Base-by-base conservation (phyloP, 2,329 filamentous ascomycete genomes). In the Septoria petroselini region DNA sequence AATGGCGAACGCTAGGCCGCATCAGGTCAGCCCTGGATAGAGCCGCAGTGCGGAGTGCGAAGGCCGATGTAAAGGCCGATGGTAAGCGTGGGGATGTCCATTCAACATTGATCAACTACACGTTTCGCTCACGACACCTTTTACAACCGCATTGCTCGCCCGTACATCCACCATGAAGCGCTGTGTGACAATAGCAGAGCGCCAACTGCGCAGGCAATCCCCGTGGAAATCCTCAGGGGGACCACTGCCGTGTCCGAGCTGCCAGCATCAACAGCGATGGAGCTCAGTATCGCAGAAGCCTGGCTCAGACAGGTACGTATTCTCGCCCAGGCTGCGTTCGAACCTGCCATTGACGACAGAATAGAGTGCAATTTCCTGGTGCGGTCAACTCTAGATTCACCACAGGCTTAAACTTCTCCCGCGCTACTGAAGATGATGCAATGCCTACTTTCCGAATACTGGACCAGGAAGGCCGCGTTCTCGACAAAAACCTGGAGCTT, bases 361-460 rank as follows among this genome's bases (percentile, higher is more conserved):
- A 55, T 15, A 42, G 79, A 50, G 76, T 82, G 8, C 74, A 81
- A 48, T 98, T 98, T 60, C 93, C 93, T 0, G 93, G 93, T n/a
- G 93, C 93, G 1, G 77, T 97, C 43, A 91, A 96, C 69, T 95
- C 89, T 68, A 88, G 88, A 55, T 98, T 98, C 71, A 95, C 88
- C 3, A 85, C 81, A 58, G 76, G 78, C 0, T 84, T 97, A 70
- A 76, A 79, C 33, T 97, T 95, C 70, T 81, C 88, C 48, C 80
- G 81, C 41, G 87, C 91, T 0, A 79, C 83, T 33, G 80, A 83
- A 44, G 80, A 84, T 61, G 76, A 83, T 27, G 85, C 90, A 4
- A 86, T 98, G 65, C 83, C 91, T 19, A 97, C 93, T 3, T 98
- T 94, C 74, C 86, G 93, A 41, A 83, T 91, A 19, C 85, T 98